Percentiles rank a stretch among this genome's conserved stretches.
Conservation (phyloP, 495 filamentous ascomycete species). For the Aspergillus kassunensis region DNA sequence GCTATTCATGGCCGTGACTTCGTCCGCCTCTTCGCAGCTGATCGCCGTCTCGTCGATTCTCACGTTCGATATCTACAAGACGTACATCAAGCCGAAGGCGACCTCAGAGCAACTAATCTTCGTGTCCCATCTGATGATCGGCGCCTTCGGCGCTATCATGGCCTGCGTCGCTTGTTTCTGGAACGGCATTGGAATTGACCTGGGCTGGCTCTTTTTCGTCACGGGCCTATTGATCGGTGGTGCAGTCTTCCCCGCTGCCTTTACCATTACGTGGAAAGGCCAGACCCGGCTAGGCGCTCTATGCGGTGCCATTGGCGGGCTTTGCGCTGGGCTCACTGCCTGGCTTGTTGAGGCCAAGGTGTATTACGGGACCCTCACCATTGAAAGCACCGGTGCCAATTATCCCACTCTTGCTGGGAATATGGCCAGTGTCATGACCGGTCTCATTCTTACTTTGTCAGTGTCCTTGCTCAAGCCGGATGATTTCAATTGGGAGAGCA, state of each 20-base stretch:
- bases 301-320: slow-evolving; percentile 29
- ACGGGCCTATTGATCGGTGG: slow-evolving; percentile 45
- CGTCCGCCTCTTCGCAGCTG: slow-evolving; percentile 45
- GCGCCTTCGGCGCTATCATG: slow-evolving; percentile 45
- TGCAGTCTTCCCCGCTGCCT: slow-evolving; percentile 35
- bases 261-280: slow-evolving; percentile 36
- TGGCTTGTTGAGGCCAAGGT: slow-evolving; percentile 36
- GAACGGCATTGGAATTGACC: slow-evolving; percentile 39
- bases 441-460: slow-evolving; percentile 27
- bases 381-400: slow-evolving; percentile 31
- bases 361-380: slow-evolving; percentile 26
- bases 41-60: slow-evolving; percentile 52
- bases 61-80: slow-evolving; percentile 55
- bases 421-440: slow-evolving; percentile 30
- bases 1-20: slow-evolving; percentile 53
- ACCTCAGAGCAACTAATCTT: slow-evolving; percentile 40
- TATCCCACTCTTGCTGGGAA: slow-evolving; percentile 41
- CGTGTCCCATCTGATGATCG: slow-evolving; percentile 45
- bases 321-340: slow-evolving; percentile 24
- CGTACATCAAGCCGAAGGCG: slow-evolving; percentile 46
- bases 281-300: slow-evolving; percentile 34
- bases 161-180: slow-evolving; percentile 37
- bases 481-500: slow-evolving; percentile 22
- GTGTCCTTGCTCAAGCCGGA: background rate
- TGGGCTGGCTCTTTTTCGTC: slow-evolving; percentile 44